Conservation (phyloP, 2,329 filamentous ascomycete species). For the Rhexocercosporidium sp. region DNA sequence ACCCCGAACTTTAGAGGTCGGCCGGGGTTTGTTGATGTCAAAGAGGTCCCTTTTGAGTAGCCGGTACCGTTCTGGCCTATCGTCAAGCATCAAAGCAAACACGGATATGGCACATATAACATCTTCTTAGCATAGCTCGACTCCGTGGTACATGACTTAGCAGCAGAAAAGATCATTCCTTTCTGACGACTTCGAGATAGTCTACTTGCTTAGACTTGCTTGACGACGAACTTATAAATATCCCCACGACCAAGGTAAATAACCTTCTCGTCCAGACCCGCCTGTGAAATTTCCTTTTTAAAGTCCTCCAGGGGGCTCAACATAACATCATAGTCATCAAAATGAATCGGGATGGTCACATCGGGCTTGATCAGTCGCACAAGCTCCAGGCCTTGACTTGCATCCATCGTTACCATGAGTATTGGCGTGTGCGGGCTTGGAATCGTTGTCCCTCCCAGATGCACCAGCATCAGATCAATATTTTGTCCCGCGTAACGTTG, state of each 20-base stretch:
- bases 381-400: constrained; percentile 63
- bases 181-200: too few species aligned
- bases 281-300: constrained; percentile 57
- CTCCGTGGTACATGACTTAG: too few species aligned
- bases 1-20: too few species aligned
- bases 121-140: too few species aligned
- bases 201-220: too few species aligned
- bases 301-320: constrained; percentile 64
- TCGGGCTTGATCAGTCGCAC: constrained; percentile 64
- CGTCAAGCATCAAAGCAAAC: too few species aligned
- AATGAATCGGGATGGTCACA: constrained; percentile 67
- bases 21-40: too few species aligned
- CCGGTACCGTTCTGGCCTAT: too few species aligned
- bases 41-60: too few species aligned
- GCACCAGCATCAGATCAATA: constrained; percentile 70
- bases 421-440: constrained; percentile 62
- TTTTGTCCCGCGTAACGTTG: constrained; percentile 56
- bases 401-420: constrained; percentile 74
- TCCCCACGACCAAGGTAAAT: constrained; percentile 66
- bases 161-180: too few species aligned
- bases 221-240: constrained; percentile 10
- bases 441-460: constrained; percentile 70
- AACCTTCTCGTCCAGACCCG: constrained; percentile 56
- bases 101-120: too few species aligned
- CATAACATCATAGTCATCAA: constrained; percentile 69